These are phyloP conservation scores for Tulasnella sp. DNA, from an alignment of 768 basidiomycete species.

Conservation along the genomic window DNA sequence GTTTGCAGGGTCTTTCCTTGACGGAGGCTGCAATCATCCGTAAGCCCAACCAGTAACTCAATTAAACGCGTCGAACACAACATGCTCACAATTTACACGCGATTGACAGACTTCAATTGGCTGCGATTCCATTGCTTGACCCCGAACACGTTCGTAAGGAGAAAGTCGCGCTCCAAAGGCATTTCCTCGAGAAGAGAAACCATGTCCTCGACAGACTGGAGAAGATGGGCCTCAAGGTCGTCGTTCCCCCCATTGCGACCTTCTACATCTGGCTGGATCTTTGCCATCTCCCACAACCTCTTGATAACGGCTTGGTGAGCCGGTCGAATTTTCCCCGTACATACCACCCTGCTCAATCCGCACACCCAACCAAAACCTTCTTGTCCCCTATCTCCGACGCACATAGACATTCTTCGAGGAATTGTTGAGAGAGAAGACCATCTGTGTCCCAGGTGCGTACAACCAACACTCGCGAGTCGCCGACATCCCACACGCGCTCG, in stretches of 20 bases:
- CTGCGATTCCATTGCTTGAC: conserved; percentile 73
- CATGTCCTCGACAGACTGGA: conserved; percentile 75
- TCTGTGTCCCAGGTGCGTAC: conserved; percentile 81
- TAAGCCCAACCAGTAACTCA: conserved; percentile 29
- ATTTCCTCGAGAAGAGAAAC: conserved; percentile 86
- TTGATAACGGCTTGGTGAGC: conserved; percentile 76
- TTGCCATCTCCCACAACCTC: conserved; percentile 59
- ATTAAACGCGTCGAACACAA: background rate
- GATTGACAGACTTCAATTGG: conserved; percentile 58
- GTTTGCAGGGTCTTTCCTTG: conserved; percentile 63
- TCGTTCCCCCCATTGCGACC: conserved; percentile 63
- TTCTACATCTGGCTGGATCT: conserved; percentile 95
- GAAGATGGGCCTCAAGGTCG: conserved; percentile 63
- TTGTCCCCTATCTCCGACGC: background rate
- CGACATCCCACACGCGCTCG: background rate
- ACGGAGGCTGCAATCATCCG: conserved; percentile 92
- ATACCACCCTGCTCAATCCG: background rate
- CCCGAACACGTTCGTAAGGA: conserved; percentile 54
- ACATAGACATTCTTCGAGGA: conserved; percentile 82
- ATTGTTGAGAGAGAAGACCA: conserved; percentile 77
- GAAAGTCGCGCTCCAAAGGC: conserved; percentile 74
- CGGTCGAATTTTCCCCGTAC: background rate
- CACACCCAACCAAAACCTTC: no score
- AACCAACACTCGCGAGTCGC: conserved; percentile 44
- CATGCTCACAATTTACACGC: background rate